Base-by-base conservation (phyloP, 345 rosid species). In the Syzygium oleosum region DNA sequence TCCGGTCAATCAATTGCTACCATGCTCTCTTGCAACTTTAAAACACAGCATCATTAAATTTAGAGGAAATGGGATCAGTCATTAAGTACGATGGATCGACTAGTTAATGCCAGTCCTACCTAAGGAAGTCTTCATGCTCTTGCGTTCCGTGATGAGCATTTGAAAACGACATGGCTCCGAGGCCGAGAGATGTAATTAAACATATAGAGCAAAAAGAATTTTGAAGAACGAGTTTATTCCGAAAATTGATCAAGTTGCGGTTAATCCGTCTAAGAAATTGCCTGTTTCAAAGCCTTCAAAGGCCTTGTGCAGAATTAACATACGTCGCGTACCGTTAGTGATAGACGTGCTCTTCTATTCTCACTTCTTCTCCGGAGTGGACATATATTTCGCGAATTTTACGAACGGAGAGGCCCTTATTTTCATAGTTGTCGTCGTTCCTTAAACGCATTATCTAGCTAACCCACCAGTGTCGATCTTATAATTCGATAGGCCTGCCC, bases 271-370 rank as follows among this genome's bases (percentile, higher is more conserved):
- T 68, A 9, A 12, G 43, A 73, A 38, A 38, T 38, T 9, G 49
- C 80, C 43, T 4, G 13, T 73, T 73, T 34, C 83, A 21, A 38
- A 11, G 49, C 27, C 43, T 43, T 38, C 7, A 6, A 21, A 55
- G 25, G 4, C 9, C 59, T 21, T 3, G 2, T 22, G 27, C 59
- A 2, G 59, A 55, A 21, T 55, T 55, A 55, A 55, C 3, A 55
- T 6, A 43, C 46, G 2, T 13, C 9, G n/a, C 38, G n/a, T 61
- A 6, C 19, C 19, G 0, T 0, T 11, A 4, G 25, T 58, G 15
- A 58, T 11, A 25, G 27, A 58, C 3, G 29, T 5, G 65, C 27
- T 59, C 13, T 65, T 7, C 17, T 15, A 31, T 31, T 3, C 0
- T 16, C 5, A 65, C 31, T 31, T 4, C 31, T 31, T 4, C 3